These are phyloP conservation scores for Parmelia sp. DNA, from an alignment of 495 filamentous ascomycete genomes.

Conservation along the genomic window DNA sequence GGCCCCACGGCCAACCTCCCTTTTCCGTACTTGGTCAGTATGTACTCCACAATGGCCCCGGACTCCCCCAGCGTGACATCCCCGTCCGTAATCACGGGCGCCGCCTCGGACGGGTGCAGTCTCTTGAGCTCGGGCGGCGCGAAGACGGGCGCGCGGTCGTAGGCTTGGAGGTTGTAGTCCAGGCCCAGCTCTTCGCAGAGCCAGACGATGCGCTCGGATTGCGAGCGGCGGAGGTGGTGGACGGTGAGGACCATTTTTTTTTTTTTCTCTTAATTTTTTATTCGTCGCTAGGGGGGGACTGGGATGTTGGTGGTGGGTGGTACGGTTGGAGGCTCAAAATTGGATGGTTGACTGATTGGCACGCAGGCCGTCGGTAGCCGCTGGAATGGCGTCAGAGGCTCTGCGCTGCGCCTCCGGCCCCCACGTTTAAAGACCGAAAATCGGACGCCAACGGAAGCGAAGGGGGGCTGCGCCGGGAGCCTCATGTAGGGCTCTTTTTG, in stretches of 20 bases:
- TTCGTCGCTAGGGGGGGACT: no score
- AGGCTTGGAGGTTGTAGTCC: slow-evolving; percentile 44
- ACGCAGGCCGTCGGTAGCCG: background rate
- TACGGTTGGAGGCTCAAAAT: background rate
- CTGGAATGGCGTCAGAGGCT: background rate
- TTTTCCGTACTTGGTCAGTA: slow-evolving; percentile 45
- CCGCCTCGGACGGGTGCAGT: slow-evolving; percentile 46
- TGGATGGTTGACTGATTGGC: background rate
- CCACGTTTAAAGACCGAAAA: background rate
- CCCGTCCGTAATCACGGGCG: slow-evolving; percentile 52
- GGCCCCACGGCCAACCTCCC: slow-evolving; percentile 40
- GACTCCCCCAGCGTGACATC: slow-evolving; percentile 48
- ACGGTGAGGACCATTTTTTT: slow-evolving; percentile 39
- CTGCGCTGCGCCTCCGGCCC: background rate
- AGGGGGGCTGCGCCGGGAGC: slow-evolving; percentile 10
- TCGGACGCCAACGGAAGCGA: background rate
- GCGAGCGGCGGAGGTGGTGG: slow-evolving; percentile 51
- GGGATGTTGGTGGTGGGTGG: background rate
- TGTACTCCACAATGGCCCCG: slow-evolving; percentile 51
- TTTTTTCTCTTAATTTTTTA: no score
- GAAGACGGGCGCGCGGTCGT: slow-evolving; percentile 46
- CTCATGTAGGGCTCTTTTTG: no score
- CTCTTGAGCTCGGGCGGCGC: slow-evolving; percentile 47
- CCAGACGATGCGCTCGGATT: slow-evolving; percentile 57
- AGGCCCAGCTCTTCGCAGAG: slow-evolving; percentile 58